phyloP scores from a whole-genome alignment of 2,329 filamentous ascomycete species.

The Fusarium guadeloupense region DNA sequence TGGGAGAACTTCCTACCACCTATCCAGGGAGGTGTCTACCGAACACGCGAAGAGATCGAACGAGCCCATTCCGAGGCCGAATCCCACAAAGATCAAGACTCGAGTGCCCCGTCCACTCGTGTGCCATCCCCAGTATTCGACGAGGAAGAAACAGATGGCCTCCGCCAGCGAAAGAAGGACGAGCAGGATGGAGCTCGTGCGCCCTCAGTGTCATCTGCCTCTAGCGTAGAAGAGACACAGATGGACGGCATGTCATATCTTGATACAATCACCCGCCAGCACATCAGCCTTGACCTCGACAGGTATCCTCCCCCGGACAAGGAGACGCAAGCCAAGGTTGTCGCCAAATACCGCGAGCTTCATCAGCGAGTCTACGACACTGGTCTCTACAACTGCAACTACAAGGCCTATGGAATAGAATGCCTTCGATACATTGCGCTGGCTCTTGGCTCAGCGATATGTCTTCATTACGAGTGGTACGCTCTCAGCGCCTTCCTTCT shows the following conservation, averaged over 20 bases:
- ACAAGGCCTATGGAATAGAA: slow-evolving; percentile 81
- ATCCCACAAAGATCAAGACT: slow-evolving; percentile 34
- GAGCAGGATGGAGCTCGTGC: slow-evolving; percentile 42
- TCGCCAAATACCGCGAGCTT: slow-evolving; percentile 82
- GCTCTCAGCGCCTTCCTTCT: slow-evolving; percentile 75
- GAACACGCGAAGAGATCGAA: slow-evolving; percentile 53
- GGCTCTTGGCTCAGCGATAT: slow-evolving; percentile 66
- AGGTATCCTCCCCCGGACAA: slow-evolving; percentile 84
- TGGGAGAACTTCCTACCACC: slow-evolving; percentile 93
- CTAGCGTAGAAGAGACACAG: slow-evolving; percentile 58
- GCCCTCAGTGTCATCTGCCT: slow-evolving; percentile 69
- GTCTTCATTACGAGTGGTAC: slow-evolving; percentile 73
- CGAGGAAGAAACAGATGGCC: slow-evolving; percentile 44
- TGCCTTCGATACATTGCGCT: slow-evolving; percentile 73
- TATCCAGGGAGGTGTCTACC: slow-evolving; percentile 87
- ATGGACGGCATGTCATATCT: slow-evolving; percentile 70
- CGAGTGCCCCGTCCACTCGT: slow-evolving; percentile 64
- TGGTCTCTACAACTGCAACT: slow-evolving; percentile 86
- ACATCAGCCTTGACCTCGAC: slow-evolving; percentile 77
- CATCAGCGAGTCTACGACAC: slow-evolving; percentile 75
- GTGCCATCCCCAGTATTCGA: slow-evolving; percentile 63
- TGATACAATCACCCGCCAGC: slow-evolving; percentile 76
- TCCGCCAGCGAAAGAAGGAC: slow-evolving; percentile 44
- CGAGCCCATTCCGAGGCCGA: slow-evolving; percentile 28
- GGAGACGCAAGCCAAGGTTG: slow-evolving; percentile 77